These are phyloP conservation scores for Asterophora lycoperdoides DNA, from an alignment of 768 basidiomycete species.

Conservation along the genomic window DNA sequence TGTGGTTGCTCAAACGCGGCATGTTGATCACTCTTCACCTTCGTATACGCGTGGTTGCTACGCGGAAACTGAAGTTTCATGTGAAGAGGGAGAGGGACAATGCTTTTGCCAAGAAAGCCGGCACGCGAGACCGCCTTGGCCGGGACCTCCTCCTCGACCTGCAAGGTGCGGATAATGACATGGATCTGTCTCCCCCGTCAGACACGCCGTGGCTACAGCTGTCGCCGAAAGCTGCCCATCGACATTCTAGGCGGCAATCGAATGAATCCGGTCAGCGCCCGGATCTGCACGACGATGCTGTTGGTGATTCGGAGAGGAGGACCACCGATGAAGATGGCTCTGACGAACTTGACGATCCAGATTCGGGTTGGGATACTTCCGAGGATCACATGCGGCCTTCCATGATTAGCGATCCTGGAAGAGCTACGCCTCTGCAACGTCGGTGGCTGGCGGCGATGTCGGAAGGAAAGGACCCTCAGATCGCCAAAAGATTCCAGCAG, in stretches of 20 bases:
- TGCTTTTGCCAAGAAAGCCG: constrained; percentile 27
- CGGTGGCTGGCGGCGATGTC: constrained; percentile 92
- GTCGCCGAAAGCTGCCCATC: constrained; percentile 51
- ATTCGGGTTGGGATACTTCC: constrained; percentile 44
- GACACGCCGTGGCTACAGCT: constrained; percentile 46
- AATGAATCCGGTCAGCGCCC: constrained; percentile 38
- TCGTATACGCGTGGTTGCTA: constrained; percentile 79
- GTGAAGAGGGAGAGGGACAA: constrained; percentile 49
- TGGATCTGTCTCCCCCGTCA: constrained; percentile 17
- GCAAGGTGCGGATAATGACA: constrained; percentile 16
- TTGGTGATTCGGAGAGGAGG: constrained; percentile 30
- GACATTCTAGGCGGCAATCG: constrained; percentile 43
- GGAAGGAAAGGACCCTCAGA: constrained; percentile 66
- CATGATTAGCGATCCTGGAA: constrained; percentile 79
- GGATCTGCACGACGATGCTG: constrained; percentile 31
- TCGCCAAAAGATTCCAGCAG: constrained; percentile 76
- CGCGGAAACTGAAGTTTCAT: constrained; percentile 65
- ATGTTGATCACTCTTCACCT: constrained; percentile 83
- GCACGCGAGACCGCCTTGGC: constrained; percentile 8
- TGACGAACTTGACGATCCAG: constrained; percentile 35
- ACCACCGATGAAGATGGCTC: constrained; percentile 44
- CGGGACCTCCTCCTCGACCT: constrained; percentile 19
- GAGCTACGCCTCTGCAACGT: constrained; percentile 73
- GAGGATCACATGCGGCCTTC: constrained; percentile 50
- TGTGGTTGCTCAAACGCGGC: constrained; percentile 89